Base-by-base conservation (phyloP, 1,284 basidiomycete genomes). In the Omphalotus olearius region DNA sequence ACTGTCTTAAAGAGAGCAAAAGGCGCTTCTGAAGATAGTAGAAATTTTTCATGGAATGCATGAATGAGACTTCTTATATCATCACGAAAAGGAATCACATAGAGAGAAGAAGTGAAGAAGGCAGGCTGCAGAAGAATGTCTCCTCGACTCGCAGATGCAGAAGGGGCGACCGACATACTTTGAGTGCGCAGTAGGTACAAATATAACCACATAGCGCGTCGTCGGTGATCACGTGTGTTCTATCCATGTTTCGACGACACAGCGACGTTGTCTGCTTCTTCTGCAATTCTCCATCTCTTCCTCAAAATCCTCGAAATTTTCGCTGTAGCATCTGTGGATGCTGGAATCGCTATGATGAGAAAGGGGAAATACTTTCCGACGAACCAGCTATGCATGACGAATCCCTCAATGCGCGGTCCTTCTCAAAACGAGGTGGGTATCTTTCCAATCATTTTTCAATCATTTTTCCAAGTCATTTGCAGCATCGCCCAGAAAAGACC, bases 331-430 rank as follows among this genome's bases (percentile, higher is more conserved):
- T 76, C n/a, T 91, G 88, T 60, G 68, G 68, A 30, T 88, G 85
- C 60, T 82, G 79, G 81, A 91, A 91, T 64, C 77, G 81, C 45
- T 89, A 80, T 62, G 81, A 88, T 60, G 64, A 71, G 18, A 66
- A 70, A 16, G 92, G 91, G 26, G 80, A 89, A 56, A 89, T 94
- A 56, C 62, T 85, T 36, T 89, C 88, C 1, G 85, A 92, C 58
- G 83, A 91, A 51, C 87, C 91, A n/a, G 90, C 90, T 0, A 93
- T 93, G 88, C 83, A 89, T 60, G 82, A 91, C 57, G 80, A 89
- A 59, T 68, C 73, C 1, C 60, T 92, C 53, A 95, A 95, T 64
- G 59, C 68, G 1, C 66, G 62, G 13, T 88, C 88, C 1, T 95
- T 93, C 65, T 77, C 83, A 0, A 82, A 78, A 61, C 75, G 91